Conservation (phyloP, 306 rosid species). For the Begonia peltatifolia region DNA sequence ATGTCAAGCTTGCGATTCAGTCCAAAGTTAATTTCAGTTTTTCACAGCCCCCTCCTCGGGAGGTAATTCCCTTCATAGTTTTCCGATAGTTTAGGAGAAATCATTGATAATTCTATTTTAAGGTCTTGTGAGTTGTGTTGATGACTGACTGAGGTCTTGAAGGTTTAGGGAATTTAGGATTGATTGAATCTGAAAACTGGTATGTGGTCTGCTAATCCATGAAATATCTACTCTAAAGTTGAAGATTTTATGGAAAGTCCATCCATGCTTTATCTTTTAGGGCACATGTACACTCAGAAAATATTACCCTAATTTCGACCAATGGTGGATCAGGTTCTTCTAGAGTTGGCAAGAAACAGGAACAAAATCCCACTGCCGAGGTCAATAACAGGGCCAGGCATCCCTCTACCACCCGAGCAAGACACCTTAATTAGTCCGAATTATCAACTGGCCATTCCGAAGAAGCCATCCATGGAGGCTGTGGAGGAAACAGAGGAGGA, state of each 20-base stretch:
- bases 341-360: slow-evolving; percentile 69
- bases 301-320: no score
- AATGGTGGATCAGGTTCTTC: slow-evolving; percentile 33
- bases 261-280: no score
- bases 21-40: slow-evolving; percentile 83
- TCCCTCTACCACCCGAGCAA: slow-evolving; percentile 66
- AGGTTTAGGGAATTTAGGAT: not conserved
- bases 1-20: slow-evolving; percentile 84
- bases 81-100: not conserved
- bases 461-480: slow-evolving; percentile 48
- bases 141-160: no score
- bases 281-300: no score
- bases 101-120: no score
- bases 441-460: slow-evolving; percentile 65
- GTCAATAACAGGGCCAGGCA: slow-evolving; percentile 49
- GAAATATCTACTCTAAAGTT: slow-evolving; percentile 5
- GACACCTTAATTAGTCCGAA: slow-evolving; percentile 70
- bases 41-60: slow-evolving; percentile 94
- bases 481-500: slow-evolving; percentile 62
- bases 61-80: slow-evolving; percentile 33
- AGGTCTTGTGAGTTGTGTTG: no score
- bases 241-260: no score
- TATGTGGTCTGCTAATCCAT: not conserved
- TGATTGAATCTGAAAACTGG: not conserved
- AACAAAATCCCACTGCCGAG: slow-evolving; percentile 70